These are phyloP conservation scores for Gigaspora rosea DNA, from an alignment of 192 early-diverging fungal genomes.

Conservation along the genomic window DNA sequence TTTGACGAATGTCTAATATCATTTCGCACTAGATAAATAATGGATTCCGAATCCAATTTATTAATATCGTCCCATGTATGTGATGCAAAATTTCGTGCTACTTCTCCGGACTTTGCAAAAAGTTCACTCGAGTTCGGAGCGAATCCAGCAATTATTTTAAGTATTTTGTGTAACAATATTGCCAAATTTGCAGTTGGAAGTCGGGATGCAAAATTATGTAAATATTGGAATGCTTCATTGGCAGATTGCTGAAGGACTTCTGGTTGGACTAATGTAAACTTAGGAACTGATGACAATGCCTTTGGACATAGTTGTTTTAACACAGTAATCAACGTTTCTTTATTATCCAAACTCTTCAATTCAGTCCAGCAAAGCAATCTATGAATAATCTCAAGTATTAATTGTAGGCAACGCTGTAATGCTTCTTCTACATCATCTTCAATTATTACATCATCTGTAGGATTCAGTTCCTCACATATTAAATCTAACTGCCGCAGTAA, in stretches of 20 bases:
- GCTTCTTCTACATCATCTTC: slow-evolving; percentile 7
- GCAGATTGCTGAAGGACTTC: slow-evolving; percentile 32
- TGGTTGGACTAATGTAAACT: not conserved
- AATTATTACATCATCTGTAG: slow-evolving; percentile 25
- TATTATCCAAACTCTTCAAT: slow-evolving; percentile 36
- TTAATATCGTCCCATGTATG: slow-evolving; percentile 45
- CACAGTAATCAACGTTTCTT: slow-evolving; percentile 26
- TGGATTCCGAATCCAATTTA: slow-evolving; percentile 40
- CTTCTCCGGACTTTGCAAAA: slow-evolving; percentile 31
- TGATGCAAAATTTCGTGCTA: slow-evolving; percentile 40
- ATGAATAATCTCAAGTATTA: slow-evolving; percentile 36
- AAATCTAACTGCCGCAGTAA: slow-evolving; percentile 26
- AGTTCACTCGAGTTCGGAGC: slow-evolving; percentile 35
- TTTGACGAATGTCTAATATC: slow-evolving; percentile 42
- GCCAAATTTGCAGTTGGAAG: slow-evolving; percentile 49
- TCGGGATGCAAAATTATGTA: slow-evolving; percentile 39
- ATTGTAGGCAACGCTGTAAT: slow-evolving; percentile 19
- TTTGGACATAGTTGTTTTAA: slow-evolving; percentile 10
- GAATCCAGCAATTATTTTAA: slow-evolving; percentile 44
- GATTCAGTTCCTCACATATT: slow-evolving; percentile 13
- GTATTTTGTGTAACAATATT: slow-evolving; percentile 41
- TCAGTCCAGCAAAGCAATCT: slow-evolving; percentile 45
- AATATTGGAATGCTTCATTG: slow-evolving; percentile 39
- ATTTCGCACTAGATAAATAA: slow-evolving; percentile 41
- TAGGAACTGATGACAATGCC: not conserved